These are phyloP conservation scores for Lantana camara DNA, from an alignment of 257 asterid genomes.

Conservation along the genomic window DNA sequence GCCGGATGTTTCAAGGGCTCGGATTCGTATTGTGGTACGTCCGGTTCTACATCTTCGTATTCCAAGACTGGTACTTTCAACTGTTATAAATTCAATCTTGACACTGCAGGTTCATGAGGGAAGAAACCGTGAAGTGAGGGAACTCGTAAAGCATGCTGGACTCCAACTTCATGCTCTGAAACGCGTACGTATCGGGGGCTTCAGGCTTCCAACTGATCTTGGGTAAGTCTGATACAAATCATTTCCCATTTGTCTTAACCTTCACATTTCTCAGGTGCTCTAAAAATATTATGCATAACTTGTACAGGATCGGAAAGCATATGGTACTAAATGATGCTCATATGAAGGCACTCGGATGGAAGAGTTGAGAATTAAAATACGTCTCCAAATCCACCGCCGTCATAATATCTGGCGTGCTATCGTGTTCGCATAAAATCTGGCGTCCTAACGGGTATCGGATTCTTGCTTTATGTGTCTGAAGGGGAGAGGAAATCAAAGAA, in stretches of 20 bases:
- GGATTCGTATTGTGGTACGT: slow-evolving; percentile 95
- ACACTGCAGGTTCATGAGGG: slow-evolving; percentile 91
- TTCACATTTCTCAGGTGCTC: too few relatives aligned
- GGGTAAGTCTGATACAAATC: slow-evolving; percentile 69
- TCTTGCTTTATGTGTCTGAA: slow-evolving; percentile 16
- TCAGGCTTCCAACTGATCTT: slow-evolving; percentile 92
- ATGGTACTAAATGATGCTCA: slow-evolving; percentile 53
- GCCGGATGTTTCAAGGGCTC: slow-evolving; percentile 74
- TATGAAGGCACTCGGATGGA: slow-evolving; percentile 77
- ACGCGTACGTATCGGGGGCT: slow-evolving; percentile 90
- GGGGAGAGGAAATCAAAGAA: slow-evolving; percentile 15
- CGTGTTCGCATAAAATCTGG: slow-evolving; percentile 3
- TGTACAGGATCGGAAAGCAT: slow-evolving; percentile 81
- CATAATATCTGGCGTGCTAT: neutral
- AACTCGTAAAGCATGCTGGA: slow-evolving; percentile 95
- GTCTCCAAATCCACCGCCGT: neutral
- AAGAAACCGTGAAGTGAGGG: slow-evolving; percentile 98
- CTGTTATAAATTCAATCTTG: too few relatives aligned
- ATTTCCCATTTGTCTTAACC: too few relatives aligned
- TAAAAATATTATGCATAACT: neutral
- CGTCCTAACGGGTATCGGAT: neutral
- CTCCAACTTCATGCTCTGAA: slow-evolving; percentile 90
- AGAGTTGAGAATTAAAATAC: slow-evolving; percentile 36
- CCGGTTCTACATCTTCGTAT: slow-evolving; percentile 15
- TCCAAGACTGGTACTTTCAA: too few relatives aligned